Percentiles rank a stretch among this genome's conserved stretches.
These are phyloP conservation scores for Rhexocercosporidium sp. DNA, from an alignment of 2,329 filamentous ascomycete species.

Conservation along the genomic window DNA sequence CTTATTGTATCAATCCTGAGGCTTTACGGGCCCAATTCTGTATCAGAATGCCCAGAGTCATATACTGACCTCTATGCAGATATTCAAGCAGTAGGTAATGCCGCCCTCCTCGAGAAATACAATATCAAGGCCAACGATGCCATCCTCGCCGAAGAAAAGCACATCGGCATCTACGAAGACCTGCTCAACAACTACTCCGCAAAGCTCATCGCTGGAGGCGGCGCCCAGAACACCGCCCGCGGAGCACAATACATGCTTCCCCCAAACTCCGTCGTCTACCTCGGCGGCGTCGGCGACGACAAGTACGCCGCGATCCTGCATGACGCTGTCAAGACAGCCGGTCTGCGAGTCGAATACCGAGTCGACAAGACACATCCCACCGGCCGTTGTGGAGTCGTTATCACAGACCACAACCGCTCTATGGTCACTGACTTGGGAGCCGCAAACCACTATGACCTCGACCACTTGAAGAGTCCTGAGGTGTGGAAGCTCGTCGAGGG, in stretches of 20 bases:
- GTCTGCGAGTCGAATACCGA: constrained; percentile 93
- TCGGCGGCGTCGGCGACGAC: constrained; percentile 93
- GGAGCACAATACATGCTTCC: constrained; percentile 96
- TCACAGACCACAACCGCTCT: constrained; percentile 94
- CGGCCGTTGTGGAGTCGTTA: constrained; percentile 93
- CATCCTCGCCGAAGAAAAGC: constrained; percentile 93
- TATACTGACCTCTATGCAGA: constrained; percentile 56
- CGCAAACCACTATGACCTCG: constrained; percentile 95
- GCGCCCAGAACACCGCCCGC: constrained; percentile 95
- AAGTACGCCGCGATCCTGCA: constrained; percentile 91
- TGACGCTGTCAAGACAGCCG: constrained; percentile 84
- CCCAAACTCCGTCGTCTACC: constrained; percentile 86
- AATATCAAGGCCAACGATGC: constrained; percentile 94
- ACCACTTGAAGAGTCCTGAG: constrained; percentile 88
- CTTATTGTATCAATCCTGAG: background rate
- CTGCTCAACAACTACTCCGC: constrained; percentile 90
- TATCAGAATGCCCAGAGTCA: background rate
- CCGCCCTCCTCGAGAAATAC: constrained; percentile 90
- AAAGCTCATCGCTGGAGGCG: constrained; percentile 93
- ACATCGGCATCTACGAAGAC: constrained; percentile 89
- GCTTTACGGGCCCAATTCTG: background rate
- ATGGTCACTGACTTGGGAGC: constrained; percentile 95
- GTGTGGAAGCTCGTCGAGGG: constrained; percentile 92
- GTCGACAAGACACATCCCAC: constrained; percentile 85
- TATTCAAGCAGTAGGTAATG: constrained; percentile 86